Conservation (phyloP, 495 filamentous ascomycete genomes). For the Lasiosphaeria miniovina region DNA sequence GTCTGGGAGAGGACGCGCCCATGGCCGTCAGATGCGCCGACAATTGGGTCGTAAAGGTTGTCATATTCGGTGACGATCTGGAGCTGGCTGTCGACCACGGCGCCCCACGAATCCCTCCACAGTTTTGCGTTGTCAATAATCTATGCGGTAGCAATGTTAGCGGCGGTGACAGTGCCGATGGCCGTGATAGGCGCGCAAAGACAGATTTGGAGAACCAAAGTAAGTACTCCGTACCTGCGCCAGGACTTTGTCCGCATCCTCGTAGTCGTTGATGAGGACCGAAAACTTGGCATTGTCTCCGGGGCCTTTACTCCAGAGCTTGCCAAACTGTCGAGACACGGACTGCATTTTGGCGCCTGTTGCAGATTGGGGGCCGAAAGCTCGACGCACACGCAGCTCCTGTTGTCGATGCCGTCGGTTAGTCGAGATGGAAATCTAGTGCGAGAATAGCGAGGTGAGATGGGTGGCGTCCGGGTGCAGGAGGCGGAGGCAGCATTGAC, state of each 20-base stretch:
- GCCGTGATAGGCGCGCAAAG: not conserved
- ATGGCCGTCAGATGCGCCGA: slow-evolving; percentile 55
- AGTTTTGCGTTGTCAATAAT: slow-evolving; percentile 75
- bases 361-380: not conserved
- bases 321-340: slow-evolving; percentile 73
- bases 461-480: not conserved
- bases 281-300: slow-evolving; percentile 78
- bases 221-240: slow-evolving; percentile 54
- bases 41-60: slow-evolving; percentile 77
- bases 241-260: slow-evolving; percentile 77
- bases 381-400: not conserved
- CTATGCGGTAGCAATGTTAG: slow-evolving; percentile 43
- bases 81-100: slow-evolving; percentile 69
- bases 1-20: slow-evolving; percentile 59
- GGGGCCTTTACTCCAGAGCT: slow-evolving; percentile 62
- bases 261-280: slow-evolving; percentile 75
- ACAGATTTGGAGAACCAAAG: not conserved
- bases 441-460: not conserved
- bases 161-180: not conserved
- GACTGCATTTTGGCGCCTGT: slow-evolving; percentile 64
- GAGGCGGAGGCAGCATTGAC: no score
- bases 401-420: not conserved
- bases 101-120: slow-evolving; percentile 84
- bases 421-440: not conserved
- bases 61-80: slow-evolving; percentile 70